Base-by-base conservation (phyloP, 257 asterid genomes). In the Solanum boliviense region DNA sequence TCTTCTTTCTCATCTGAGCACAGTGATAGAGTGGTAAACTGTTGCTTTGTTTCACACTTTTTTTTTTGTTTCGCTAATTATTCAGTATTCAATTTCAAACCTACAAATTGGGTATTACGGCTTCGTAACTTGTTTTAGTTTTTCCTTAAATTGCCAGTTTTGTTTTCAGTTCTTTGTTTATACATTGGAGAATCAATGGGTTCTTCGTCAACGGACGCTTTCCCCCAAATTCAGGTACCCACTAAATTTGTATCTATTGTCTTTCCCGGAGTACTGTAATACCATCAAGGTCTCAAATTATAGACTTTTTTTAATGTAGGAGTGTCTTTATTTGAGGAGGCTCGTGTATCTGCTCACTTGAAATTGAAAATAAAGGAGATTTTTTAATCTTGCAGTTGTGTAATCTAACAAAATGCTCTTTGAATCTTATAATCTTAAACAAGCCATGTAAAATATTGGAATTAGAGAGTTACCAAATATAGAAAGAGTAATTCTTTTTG, bases 191-290 rank as follows among this genome's bases (percentile, higher is more conserved):
- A 41, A 32, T 58, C 60, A 86, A 56, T 93, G 95, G 91, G 25
- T 91, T 92, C 94, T 78, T 86, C 93, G 9, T 88, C 84, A 79
- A 58, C 85, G 46, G 93, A 93, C 13, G 83, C 76, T 78, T 89
- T 89, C 89, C 92, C 92, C 86, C 93, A 74, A 44, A 31, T 93
- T 87, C 94, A 89, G 98, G 98, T 94, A 46, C 25, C 56, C 27
- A 13, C 18, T 12, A 25, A 20, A 67, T 21, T 18, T 13, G 13
- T 71, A 39, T 89, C 41, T 29, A 6, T 62, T 88, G 73, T 85
- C 34, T 8, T 58, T 27, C 73, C 16, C 5, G 29, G 48, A 36
- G 58, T 44, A 65, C 73, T 27, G 78, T 46, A 34, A 12, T 84
- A 39, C 48, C 78, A 56, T 56, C 11, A 20, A 56, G 65, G 62